Base-by-base conservation (phyloP, 1,284 basidiomycete genomes). In the Quambalaria eucalypti region DNA sequence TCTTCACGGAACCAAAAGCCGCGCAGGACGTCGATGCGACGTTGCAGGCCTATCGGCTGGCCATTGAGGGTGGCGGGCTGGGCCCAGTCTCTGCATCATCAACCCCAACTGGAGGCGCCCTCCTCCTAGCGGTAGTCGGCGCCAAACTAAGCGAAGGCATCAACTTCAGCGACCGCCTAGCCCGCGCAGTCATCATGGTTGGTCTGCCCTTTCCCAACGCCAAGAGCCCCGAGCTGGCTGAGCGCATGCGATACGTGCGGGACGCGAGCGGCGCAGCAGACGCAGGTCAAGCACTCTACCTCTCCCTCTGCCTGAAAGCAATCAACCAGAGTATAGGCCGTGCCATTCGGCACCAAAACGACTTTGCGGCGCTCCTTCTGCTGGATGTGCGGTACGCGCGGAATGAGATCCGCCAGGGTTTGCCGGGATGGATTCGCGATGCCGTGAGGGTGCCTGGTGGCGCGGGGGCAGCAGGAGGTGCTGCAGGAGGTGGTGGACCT, bases 81-180 rank as follows among this genome's bases (percentile, higher is more conserved):
- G n/a, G n/a, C n/a, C n/a, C n/a, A n/a, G 81, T 79, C 60, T 25
- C 77, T 4, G 4, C 42, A 5, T 19, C 42, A 14, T 23, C 21
- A 12, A 46, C 42, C 77, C 28, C 23, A 50, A 47, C 56, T 47
- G n/a, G n/a, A n/a, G 77, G 77, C 0, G 74, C 73, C 1, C 60
- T 79, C 38, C 60, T 76, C 51, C 75, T 98, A 57, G 93, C 93
- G 1, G 93, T 98, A 2, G 87, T 98, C 23, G 92, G 93, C 8
- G 93, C 91, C 21, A 98, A 97, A 76, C 81, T 98, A 12, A 95
- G 90, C 0, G 93, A 98, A 77, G 93, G 93, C 1, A 84, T 98
- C 66, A 98, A 98, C 77, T 98, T 98, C 76, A 83, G 88, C 4
- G 70, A 73, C 76, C 82, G 88, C 38, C 82, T 96, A 2, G 89